These are phyloP conservation scores for Coemansia umbellata DNA, from an alignment of 192 early-diverging fungal species.

Conservation along the genomic window DNA sequence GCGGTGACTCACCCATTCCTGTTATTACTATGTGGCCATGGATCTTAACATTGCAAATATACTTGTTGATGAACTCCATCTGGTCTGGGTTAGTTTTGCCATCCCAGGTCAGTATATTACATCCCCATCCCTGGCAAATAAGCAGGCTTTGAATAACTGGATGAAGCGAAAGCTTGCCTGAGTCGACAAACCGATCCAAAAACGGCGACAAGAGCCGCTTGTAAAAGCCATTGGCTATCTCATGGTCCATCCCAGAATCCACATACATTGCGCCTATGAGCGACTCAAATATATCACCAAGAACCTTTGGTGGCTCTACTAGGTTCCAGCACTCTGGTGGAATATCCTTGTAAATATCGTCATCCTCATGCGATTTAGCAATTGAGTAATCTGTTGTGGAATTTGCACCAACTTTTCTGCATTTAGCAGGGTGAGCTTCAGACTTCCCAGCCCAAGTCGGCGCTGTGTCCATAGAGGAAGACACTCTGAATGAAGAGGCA, in stretches of 20 bases:
- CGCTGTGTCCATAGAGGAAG: neutral
- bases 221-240: conserved; percentile 48
- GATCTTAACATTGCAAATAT: conserved; percentile 24
- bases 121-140: conserved; percentile 50
- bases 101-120: conserved; percentile 24
- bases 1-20: conserved; percentile 32
- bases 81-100: conserved; percentile 14
- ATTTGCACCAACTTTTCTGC: neutral
- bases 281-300: conserved; percentile 87
- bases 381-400: neutral
- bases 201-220: conserved; percentile 37
- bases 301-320: conserved; percentile 79
- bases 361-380: no score
- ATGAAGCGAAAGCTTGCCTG: conserved; percentile 42
- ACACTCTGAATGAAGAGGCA: neutral
- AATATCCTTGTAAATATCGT: conserved; percentile 33
- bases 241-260: conserved; percentile 69
- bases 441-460: neutral
- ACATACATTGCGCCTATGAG: conserved; percentile 83
- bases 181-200: conserved; percentile 49
- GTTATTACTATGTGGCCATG: conserved; percentile 16
- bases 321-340: conserved; percentile 74
- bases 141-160: conserved; percentile 43
- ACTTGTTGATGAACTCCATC: conserved; percentile 29
- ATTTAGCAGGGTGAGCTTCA: neutral